phyloP scores from a whole-genome alignment of 2,329 filamentous ascomycete genomes.

The Paracamarosporium sp. region DNA sequence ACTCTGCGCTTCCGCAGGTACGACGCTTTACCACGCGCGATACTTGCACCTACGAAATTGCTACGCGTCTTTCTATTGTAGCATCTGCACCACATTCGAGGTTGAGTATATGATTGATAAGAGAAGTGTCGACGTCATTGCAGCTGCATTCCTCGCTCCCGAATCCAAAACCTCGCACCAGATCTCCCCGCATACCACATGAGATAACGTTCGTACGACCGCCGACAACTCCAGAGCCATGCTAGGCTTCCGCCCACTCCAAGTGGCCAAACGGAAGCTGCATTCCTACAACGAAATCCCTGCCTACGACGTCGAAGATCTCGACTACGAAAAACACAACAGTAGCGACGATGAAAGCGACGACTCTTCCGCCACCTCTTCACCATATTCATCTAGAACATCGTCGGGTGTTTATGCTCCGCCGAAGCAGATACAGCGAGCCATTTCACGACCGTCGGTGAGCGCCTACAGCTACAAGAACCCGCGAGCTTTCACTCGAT shows the following conservation, averaged over 20 bases:
- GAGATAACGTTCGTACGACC: slow-evolving; percentile 3
- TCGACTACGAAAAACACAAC: slow-evolving; percentile 48
- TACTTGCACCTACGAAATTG: neutral
- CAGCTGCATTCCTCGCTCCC: slow-evolving; percentile 7
- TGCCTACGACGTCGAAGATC: slow-evolving; percentile 37
- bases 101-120: neutral
- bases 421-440: slow-evolving; percentile 22
- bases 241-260: slow-evolving; percentile 46
- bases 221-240: slow-evolving; percentile 19
- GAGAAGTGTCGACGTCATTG: neutral
- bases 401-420: slow-evolving; percentile 35
- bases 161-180: neutral
- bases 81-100: neutral
- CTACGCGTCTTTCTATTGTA: neutral
- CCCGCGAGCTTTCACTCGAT: slow-evolving; percentile 77
- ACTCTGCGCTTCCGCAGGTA: neutral
- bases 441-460: slow-evolving; percentile 34
- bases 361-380: slow-evolving; percentile 49
- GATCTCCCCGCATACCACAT: slow-evolving; percentile 9
- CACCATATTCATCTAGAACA: slow-evolving; percentile 62
- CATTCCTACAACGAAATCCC: slow-evolving; percentile 40
- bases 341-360: slow-evolving; percentile 44
- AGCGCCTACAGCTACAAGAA: slow-evolving; percentile 64
- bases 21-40: neutral
- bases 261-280: slow-evolving; percentile 46